phyloP scores from a whole-genome alignment of 352 stramenopile species.

The Achlya hypogyna region DNA sequence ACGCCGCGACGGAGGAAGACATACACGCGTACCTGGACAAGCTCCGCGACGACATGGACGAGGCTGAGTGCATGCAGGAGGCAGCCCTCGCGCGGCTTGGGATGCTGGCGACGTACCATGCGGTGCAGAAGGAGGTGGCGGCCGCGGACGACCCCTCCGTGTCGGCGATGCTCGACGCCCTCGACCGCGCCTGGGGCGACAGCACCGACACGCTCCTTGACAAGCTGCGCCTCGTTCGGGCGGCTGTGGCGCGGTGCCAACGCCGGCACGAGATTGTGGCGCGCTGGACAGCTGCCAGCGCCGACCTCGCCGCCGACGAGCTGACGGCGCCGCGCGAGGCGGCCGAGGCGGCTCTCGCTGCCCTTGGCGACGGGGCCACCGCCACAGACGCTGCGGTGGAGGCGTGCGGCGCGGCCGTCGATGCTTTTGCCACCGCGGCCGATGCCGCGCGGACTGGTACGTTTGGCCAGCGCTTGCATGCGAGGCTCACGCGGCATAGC shows the following conservation, averaged over 20 bases:
- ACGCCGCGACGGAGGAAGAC: neutral
- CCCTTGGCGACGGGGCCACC: neutral
- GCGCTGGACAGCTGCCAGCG: neutral
- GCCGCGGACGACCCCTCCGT: neutral
- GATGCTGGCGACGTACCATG: neutral
- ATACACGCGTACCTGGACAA: slow-evolving; percentile 14
- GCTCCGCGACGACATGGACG: slow-evolving; percentile 15
- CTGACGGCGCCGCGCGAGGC: neutral
- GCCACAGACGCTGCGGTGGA: neutral
- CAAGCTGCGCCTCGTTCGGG: neutral
- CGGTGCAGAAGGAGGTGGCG: neutral
- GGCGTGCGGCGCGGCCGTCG: neutral
- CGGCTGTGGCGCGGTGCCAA: neutral
- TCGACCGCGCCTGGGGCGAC: slow-evolving; percentile 11
- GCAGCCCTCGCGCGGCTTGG: neutral
- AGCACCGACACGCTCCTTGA: neutral
- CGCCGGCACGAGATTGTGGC: neutral
- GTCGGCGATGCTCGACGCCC: neutral
- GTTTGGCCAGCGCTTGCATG: neutral
- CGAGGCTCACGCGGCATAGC: neutral
- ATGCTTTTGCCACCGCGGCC: neutral
- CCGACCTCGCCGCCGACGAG: neutral
- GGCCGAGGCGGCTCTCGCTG: neutral
- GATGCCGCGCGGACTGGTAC: neutral
- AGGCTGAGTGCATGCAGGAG: slow-evolving; percentile 2